Evolutionary conservation across 2,329 filamentous ascomycete species (phyloP).

Genomic region (Penicillium brasilianum): DNA sequence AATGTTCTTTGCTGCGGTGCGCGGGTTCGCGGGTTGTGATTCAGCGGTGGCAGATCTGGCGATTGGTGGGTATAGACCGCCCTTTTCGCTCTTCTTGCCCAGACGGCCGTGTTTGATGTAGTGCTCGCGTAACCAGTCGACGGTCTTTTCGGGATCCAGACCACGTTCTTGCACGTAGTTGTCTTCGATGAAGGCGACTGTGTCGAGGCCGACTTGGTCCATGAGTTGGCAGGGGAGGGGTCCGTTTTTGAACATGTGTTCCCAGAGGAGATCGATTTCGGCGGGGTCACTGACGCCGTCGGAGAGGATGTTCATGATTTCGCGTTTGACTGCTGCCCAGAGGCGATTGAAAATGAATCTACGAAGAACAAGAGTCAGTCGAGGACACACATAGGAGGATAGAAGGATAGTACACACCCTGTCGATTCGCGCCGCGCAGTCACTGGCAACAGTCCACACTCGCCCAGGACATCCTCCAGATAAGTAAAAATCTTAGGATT

Average conservation of each 20-base stretch:
- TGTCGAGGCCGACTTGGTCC: slow-evolving; percentile 60
- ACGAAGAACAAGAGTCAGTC: too few relatives aligned
- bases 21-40: slow-evolving; percentile 13
- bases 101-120: slow-evolving; percentile 56
- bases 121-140: slow-evolving; percentile 52
- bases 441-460: slow-evolving; percentile 52
- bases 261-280: slow-evolving; percentile 54
- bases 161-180: slow-evolving; percentile 58
- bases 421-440: slow-evolving; percentile 55
- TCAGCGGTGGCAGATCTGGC: slow-evolving; percentile 7
- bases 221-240: slow-evolving; percentile 46
- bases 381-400: too few relatives aligned
- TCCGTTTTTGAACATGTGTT: slow-evolving; percentile 43
- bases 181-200: slow-evolving; percentile 58
- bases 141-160: slow-evolving; percentile 42
- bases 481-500: slow-evolving; percentile 51
- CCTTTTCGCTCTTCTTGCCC: slow-evolving; percentile 43
- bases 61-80: slow-evolving; percentile 48
- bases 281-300: slow-evolving; percentile 56
- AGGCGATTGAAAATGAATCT: slow-evolving; percentile 62
- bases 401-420: slow-evolving; percentile 28
- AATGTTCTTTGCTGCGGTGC: slow-evolving; percentile 20
- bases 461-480: slow-evolving; percentile 45
- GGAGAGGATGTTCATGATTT: slow-evolving; percentile 54
- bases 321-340: slow-evolving; percentile 62